Percentiles rank a stretch among this genome's conserved stretches.
Conservation (phyloP, 345 rosid species). For the Populus davidiana region DNA sequence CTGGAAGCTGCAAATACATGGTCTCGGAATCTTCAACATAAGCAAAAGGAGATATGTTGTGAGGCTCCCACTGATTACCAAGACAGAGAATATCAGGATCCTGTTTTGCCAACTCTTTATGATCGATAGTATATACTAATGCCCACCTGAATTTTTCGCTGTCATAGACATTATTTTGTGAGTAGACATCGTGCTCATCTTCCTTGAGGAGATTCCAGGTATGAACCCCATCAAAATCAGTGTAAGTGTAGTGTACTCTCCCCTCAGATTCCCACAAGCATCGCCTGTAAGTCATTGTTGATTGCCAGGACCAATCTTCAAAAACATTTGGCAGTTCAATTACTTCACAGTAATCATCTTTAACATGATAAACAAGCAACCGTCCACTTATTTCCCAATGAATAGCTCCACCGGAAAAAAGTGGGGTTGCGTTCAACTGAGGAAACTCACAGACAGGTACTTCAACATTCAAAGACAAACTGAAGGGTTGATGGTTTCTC, state of each 20-base stretch:
- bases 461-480: conserved; percentile 7
- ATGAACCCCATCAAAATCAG: conserved; percentile 22
- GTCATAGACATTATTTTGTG: background rate
- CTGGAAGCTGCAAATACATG: conserved; percentile 16
- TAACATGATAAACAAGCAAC: conserved; percentile 14
- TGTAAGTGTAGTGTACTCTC: conserved; percentile 11
- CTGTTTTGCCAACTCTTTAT: background rate
- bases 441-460: background rate
- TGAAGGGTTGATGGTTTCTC: background rate
- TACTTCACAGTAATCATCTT: conserved; percentile 1
- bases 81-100: background rate
- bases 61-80: background rate
- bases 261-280: conserved; percentile 25
- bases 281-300: conserved; percentile 5
- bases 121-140: conserved; percentile 10
- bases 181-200: conserved; percentile 12
- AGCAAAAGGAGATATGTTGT: conserved; percentile 8
- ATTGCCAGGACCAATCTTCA: conserved; percentile 10
- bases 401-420: conserved; percentile 20
- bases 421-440: background rate
- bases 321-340: conserved; percentile 7
- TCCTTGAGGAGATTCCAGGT: conserved; percentile 21
- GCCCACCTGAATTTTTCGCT: conserved; percentile 15
- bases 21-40: conserved; percentile 11
- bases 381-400: conserved; percentile 17